A percentile compares a stretch with the other conserved stretches of the same genome.
These are phyloP conservation scores for Saccharomycopsis selenospora DNA, from an alignment of 805 yeast species.

Conservation along the genomic window DNA sequence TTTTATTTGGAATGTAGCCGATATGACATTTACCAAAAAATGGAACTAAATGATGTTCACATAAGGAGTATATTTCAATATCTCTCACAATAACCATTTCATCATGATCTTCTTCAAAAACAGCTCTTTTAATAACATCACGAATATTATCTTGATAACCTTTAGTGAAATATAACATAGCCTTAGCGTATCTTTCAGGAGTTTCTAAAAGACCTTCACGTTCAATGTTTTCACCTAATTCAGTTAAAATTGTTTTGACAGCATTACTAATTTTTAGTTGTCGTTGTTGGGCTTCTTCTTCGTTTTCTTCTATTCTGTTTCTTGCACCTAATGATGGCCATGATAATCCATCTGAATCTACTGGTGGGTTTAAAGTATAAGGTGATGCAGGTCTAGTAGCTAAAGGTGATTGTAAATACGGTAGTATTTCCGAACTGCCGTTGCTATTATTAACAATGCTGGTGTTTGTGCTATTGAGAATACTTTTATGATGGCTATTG, in stretches of 20 bases:
- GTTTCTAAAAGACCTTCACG: conserved; percentile 91
- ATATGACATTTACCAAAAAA: conserved; percentile 95
- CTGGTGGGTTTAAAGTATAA: conserved; percentile 74
- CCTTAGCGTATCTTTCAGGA: conserved; percentile 93
- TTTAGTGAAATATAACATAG: conserved; percentile 90
- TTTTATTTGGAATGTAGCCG: conserved; percentile 93
- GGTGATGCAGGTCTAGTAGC: conserved; percentile 78
- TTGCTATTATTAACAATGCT: neutral
- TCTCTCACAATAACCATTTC: conserved; percentile 98
- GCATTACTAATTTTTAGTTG: conserved; percentile 78
- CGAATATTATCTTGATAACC: conserved; percentile 93
- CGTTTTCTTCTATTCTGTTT: conserved; percentile 58
- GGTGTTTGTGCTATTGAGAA: neutral
- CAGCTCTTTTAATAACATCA: conserved; percentile 82
- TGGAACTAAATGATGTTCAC: conserved; percentile 98
- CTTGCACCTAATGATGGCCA: conserved; percentile 93
- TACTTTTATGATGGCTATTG: neutral
- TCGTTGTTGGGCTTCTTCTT: conserved; percentile 58
- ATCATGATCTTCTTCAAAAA: conserved; percentile 96
- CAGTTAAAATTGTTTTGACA: conserved; percentile 61
- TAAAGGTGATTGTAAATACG: conserved; percentile 39
- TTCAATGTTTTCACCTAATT: conserved; percentile 83
- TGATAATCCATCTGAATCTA: conserved; percentile 83
- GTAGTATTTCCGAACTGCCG: neutral
- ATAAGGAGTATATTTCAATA: conserved; percentile 82